A percentile compares a stretch with the other conserved stretches of the same genome.
phyloP scores from a whole-genome alignment of 345 rosid species.

The Microcos paniculata region DNA sequence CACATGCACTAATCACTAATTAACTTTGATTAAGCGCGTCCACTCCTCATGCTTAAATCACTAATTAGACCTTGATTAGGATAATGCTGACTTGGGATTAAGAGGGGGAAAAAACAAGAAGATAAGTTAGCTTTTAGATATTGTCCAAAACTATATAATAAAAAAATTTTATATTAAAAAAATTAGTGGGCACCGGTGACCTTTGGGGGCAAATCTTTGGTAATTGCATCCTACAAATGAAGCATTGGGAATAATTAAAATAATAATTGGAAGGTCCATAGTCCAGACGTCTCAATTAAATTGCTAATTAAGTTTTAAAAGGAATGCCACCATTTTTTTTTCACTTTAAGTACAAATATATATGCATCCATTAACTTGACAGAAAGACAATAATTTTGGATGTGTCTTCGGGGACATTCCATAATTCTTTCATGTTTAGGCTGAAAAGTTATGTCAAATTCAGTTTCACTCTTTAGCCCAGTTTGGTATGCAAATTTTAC shows the following conservation, averaged over 20 bases:
- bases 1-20: not conserved
- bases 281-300: not conserved
- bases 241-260: constrained; percentile 9
- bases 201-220: not conserved
- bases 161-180: not conserved
- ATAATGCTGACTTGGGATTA: not conserved
- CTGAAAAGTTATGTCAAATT: not conserved
- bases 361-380: not conserved
- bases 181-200: not conserved
- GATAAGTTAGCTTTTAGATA: not conserved
- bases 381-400: not conserved
- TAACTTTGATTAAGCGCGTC: not conserved
- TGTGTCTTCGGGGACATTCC: not conserved
- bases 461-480: not conserved
- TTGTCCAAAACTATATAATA: not conserved
- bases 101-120: not conserved
- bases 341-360: not conserved
- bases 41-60: not conserved
- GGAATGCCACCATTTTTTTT: not conserved
- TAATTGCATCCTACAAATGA: constrained; percentile 13
- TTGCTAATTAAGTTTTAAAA: not conserved
- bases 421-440: not conserved
- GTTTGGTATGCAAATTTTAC: not conserved
- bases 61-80: not conserved
- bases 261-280: not conserved